Base-by-base conservation (phyloP, 306 rosid species). In the Glycyrrhiza uralensis region DNA sequence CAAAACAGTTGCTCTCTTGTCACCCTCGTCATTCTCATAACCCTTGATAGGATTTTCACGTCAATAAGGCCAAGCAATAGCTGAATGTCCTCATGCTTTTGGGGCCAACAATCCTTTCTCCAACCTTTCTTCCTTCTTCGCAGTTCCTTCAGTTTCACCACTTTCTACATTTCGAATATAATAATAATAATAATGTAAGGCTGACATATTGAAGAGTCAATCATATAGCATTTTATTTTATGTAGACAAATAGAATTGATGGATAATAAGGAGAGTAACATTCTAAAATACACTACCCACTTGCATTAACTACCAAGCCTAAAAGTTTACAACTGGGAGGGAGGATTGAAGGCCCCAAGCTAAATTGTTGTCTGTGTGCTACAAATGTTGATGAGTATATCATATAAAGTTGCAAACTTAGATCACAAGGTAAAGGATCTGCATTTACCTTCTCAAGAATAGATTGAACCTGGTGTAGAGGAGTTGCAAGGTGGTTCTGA, bases 21-120 rank as follows among this genome's bases (percentile, higher is more conserved):
- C 71, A 91, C 71, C 88, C 89, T 86, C 4, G 55, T 63, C 92
- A 94, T 91, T 66, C 86, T 83, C 7, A 91, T 84, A 68, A 85
- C 91, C 77, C 98, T 87, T 5, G 81, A 80, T 56, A 94, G 2
- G 50, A 91, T 70, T 79, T 91, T 87, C 61, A 75, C 61, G 33
- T 94, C 98, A 17, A 89, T 77, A 14, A 91, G 83, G 52, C 96
- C 82, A 15, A 94, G 89, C 64, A 91, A 60, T 35, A 94, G 82
- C 50, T 87, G 95, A 74, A 89, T 74, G 39, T 94, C 98, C 79
- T 91, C 97, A 0, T 75, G 85, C 52, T 71, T 80, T 33, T 71
- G 87, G 2, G 96, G 97, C 97, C 97, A 94, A 2, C 66, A 74
- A 69, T 81, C 77, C 80, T 88, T 88, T 72, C 82, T 91, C 94